These are phyloP conservation scores for Neocucurbitaria cava DNA, from an alignment of 2,329 filamentous ascomycete species.

Conservation along the genomic window DNA sequence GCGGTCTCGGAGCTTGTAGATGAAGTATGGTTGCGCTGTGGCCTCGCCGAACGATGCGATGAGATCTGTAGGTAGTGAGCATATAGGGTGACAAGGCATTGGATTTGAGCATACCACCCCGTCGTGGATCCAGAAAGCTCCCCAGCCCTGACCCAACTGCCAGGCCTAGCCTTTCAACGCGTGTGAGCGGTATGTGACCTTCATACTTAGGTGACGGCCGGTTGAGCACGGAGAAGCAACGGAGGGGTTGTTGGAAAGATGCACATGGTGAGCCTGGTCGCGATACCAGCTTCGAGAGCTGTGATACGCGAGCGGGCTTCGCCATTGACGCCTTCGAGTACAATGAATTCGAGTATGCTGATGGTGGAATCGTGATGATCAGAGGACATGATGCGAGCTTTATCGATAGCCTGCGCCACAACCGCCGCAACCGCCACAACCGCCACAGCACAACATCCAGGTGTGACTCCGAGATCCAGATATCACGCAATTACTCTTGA, in stretches of 20 bases:
- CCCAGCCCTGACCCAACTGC: constrained; percentile 67
- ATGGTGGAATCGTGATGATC: neutral
- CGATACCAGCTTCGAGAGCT: constrained; percentile 12
- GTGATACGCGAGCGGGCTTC: constrained; percentile 13
- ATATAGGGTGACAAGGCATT: neutral
- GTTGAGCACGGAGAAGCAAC: constrained; percentile 80
- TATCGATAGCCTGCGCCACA: constrained; percentile 33
- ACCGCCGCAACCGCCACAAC: constrained; percentile 25
- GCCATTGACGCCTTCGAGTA: constrained; percentile 19
- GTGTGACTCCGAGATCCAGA: constrained; percentile 1
- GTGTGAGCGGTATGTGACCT: constrained; percentile 88
- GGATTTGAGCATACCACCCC: constrained; percentile 65
- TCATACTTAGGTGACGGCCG: constrained; percentile 88
- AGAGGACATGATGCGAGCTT: constrained; percentile 14
- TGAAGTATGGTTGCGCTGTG: constrained; percentile 93
- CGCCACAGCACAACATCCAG: constrained; percentile 9
- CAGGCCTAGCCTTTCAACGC: constrained; percentile 76
- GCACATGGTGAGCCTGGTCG: neutral
- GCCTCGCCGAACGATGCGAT: constrained; percentile 94
- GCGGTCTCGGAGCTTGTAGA: constrained; percentile 85
- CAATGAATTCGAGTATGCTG: neutral
- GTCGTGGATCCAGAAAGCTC: constrained; percentile 74
- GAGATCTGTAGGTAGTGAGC: constrained; percentile 68
- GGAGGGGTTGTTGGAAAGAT: constrained; percentile 19
- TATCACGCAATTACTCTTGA: neutral